Percentiles rank a stretch among this genome's conserved stretches.
phyloP scores from a whole-genome alignment of 208 protist species.

The Acanthamoeba quina region DNA sequence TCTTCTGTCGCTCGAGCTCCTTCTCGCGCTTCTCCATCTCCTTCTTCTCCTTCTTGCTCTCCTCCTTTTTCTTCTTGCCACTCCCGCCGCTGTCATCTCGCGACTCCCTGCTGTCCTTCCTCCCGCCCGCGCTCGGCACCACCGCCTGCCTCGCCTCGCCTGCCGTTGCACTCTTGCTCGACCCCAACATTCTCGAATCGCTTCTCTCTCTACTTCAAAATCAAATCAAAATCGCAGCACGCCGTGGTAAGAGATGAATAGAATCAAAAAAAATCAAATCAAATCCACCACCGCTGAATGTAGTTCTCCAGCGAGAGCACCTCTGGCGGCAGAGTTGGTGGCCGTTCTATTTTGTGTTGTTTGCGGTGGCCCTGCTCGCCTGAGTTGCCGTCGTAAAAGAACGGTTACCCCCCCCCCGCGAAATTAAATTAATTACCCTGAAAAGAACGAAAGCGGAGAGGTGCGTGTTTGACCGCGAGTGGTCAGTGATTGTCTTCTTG shows the following conservation, averaged over 20 bases:
- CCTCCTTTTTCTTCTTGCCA: slow-evolving; percentile 9
- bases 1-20: slow-evolving; percentile 39
- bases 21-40: slow-evolving; percentile 21
- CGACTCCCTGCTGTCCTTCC: background rate
- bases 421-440: background rate
- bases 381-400: background rate
- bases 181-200: background rate
- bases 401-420: no score
- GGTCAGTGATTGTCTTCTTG: background rate
- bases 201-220: no score
- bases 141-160: background rate
- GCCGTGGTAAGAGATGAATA: no score
- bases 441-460: background rate
- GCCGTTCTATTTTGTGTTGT: background rate
- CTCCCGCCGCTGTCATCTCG: background rate
- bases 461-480: no score
- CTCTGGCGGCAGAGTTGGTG: background rate
- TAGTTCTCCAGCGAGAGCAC: no score
- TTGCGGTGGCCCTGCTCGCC: background rate
- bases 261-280: no score
- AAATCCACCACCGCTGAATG: no score
- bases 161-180: background rate
- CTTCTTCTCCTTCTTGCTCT: slow-evolving; percentile 29
- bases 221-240: no score
- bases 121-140: background rate